Base-by-base conservation (phyloP, 257 asterid genomes). In the Gentiana macrophylla region DNA sequence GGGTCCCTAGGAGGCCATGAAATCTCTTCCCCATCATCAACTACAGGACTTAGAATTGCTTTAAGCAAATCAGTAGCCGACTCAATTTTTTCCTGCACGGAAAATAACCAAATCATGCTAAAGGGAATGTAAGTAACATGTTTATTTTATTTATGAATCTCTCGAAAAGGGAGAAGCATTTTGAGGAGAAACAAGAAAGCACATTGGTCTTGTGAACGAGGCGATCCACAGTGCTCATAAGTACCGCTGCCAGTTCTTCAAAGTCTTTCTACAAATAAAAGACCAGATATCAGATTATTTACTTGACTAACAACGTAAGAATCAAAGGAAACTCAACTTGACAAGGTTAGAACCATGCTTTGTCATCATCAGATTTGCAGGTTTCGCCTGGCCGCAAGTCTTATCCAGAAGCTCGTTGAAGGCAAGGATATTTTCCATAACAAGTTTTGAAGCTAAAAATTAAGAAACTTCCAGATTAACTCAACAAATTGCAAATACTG, bases 321-420 rank as follows among this genome's bases (percentile, higher is more conserved):
- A 43, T 44, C 54, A 37, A 45, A 44, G 51, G 11, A 66, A 65
- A 56, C 43, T 48, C 50, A 68, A 67, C 57, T 50, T 38, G 59
- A 70, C 52, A 36, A 62, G 72, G 66, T 61, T 62, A 64, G 80
- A 73, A 68, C 60, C 94, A 62, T 84, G 78, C 96, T 77, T 91
- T 84, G 71, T 91, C 96, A 72, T 91, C 96, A 33, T 87, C 95
- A 12, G 97, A 87, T 77, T 81, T 87, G 89, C 93, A 83, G 47
- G 95, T 87, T 32, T 87, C 47, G 97, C 69, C 95, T 82, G 67
- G 94, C 84, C 45, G 95, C 98, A 67, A 91, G 88, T 36, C 95
- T 76, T 68, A 91, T 85, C 98, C 96, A 85, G 67, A 91, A 87
- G 63, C 75, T 91, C 97, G 49, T 91, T 87, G 79, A 87, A 91